These are phyloP conservation scores for Haematococcus lacustris DNA, from an alignment of 139 green algal species.

Conservation along the genomic window DNA sequence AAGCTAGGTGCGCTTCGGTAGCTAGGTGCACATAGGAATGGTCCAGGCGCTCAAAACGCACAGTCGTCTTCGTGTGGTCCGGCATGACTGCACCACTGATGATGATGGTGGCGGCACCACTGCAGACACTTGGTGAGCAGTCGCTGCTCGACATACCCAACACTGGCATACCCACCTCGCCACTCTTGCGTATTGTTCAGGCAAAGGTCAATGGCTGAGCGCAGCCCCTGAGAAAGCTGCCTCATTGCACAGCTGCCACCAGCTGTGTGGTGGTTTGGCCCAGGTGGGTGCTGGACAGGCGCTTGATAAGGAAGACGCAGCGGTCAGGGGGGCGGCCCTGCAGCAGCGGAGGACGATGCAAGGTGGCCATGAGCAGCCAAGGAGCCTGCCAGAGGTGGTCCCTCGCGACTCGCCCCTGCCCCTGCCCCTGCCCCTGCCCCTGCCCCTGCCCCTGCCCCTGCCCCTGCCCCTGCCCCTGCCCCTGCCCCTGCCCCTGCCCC, in stretches of 20 bases:
- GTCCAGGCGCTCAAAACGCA: no score
- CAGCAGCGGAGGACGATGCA: background rate
- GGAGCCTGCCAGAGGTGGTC: background rate
- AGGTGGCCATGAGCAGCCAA: background rate
- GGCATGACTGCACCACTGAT: no score
- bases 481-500: background rate
- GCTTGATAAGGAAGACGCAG: conserved; percentile 19
- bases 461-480: no score
- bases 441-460: no score
- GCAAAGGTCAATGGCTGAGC: background rate
- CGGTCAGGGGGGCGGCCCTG: conserved; percentile 12
- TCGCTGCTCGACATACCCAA: background rate
- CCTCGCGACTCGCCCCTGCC: no score
- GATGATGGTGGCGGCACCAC: background rate
- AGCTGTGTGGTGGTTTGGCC: background rate
- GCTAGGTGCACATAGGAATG: no score
- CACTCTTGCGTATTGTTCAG: background rate
- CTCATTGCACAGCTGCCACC: background rate
- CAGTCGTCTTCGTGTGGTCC: no score
- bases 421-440: no score
- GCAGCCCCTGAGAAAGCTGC: background rate
- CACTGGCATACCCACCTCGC: background rate
- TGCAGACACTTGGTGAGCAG: background rate
- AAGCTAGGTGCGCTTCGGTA: no score
- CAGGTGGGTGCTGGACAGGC: no score